Base-by-base conservation (phyloP, 1,139 yeast genomes). In the Geotrichum citri-aurantii region DNA sequence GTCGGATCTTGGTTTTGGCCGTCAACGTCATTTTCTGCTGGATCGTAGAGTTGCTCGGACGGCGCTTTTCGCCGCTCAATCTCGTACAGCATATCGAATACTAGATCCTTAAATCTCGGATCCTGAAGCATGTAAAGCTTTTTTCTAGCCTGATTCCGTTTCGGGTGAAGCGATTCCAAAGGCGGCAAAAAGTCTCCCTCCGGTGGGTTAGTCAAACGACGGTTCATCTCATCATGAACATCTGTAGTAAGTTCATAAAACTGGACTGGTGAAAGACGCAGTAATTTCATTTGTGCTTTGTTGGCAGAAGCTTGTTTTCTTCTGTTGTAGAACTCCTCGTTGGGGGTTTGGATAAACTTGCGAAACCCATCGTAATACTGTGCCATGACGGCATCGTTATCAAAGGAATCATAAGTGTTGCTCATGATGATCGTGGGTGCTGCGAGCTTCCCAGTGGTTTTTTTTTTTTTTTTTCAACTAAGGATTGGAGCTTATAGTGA, bases 71-170 rank as follows among this genome's bases (percentile, higher is more conserved):
- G 79, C 68, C 97, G 81, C 68, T 87, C 91, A 55, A 92, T 88
- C 72, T 95, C 99, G 70, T 77, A 88, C 53, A 88, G 77, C 52
- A 93, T 92, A 72, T 95, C 99, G 59, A 88, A 85, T 12, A 91
- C 96, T 69, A 95, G 81, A 71, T 93, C 99, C 68, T 86, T 86
- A 74, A 93, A 93, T 61, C 98, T 76, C 11, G 85, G 74, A 59
- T 86, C 85, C 0, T 97, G 95, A 62, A 95, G 80, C 50, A 90
- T 83, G 1, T 97, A 88, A 65, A 95, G 79, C 73, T 92, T 93
- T 70, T 89, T 92, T 66, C 99, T 81, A 2, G 99, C 99, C 72
- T 91, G 96, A 71, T 95, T 95, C 68, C 99, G 81, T 70, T 91
- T 92, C 42, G 96, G 95, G 71, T 95, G 99, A 74, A 90, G 90